Evolutionary conservation across 164 flowering plant species (phyloP).

Genomic region (Berberis thunbergii): DNA sequence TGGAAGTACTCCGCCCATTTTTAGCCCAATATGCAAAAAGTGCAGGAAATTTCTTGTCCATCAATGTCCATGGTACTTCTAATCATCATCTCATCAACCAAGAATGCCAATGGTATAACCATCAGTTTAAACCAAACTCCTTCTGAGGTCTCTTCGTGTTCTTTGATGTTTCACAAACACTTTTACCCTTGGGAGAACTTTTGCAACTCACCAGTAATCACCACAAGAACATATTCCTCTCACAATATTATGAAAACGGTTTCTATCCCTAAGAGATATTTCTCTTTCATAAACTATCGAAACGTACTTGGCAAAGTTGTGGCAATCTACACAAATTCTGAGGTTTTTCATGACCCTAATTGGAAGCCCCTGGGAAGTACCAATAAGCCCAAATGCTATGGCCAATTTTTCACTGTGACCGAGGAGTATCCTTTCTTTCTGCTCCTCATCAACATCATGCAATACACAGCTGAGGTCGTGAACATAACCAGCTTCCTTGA

Average conservation of each 20-base stretch:
- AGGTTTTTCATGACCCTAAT: slow-evolving; percentile 11
- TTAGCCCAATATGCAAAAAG: too few species aligned
- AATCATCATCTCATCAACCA: too few species aligned
- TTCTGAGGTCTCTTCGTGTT: too few species aligned
- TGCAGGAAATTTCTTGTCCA: too few species aligned
- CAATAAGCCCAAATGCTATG: slow-evolving; percentile 12
- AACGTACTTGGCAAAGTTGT: slow-evolving; percentile 12
- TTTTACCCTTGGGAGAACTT: too few species aligned
- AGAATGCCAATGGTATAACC: too few species aligned
- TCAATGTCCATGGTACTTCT: too few species aligned
- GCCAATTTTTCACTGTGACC: slow-evolving; percentile 14
- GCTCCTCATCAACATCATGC: slow-evolving; percentile 16
- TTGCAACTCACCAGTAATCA: slow-evolving; percentile 11
- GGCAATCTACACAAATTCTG: slow-evolving; percentile 13
- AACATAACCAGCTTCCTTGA: slow-evolving; percentile 10
- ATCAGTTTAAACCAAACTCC: too few species aligned
- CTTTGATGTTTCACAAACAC: too few species aligned
- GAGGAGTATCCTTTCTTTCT: slow-evolving; percentile 14
- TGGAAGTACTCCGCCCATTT: too few species aligned
- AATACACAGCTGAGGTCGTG: slow-evolving; percentile 13
- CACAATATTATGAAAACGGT: slow-evolving; percentile 13
- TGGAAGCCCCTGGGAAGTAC: slow-evolving; percentile 4
- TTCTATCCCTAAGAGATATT: slow-evolving; percentile 11
- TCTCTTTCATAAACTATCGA: slow-evolving; percentile 10
- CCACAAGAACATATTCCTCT: slow-evolving; percentile 13